phyloP scores from a whole-genome alignment of 345 rosid genomes.

The Mangifera indica region DNA sequence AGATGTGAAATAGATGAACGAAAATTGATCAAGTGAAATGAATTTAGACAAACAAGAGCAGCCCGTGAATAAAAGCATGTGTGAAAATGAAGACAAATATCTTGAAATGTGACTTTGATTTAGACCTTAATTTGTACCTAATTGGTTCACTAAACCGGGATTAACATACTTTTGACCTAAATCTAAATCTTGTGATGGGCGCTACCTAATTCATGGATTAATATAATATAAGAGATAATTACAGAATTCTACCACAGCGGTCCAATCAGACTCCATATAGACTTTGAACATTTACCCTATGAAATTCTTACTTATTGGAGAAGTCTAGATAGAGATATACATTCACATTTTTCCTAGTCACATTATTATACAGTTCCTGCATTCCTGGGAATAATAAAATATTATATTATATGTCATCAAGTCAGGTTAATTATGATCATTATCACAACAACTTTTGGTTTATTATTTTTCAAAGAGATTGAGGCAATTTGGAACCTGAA shows the following conservation, averaged over 20 bases:
- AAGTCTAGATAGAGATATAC: not conserved
- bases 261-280: no score
- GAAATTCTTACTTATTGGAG: not conserved
- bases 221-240: not conserved
- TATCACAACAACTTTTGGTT: no score
- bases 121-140: not conserved
- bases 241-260: not conserved
- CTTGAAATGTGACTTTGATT: not conserved
- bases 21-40: not conserved
- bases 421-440: no score
- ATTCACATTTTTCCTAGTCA: not conserved
- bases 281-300: not conserved
- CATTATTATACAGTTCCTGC: not conserved
- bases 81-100: not conserved
- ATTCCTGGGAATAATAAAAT: not conserved
- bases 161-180: not conserved
- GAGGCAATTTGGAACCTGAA: no score
- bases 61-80: not conserved
- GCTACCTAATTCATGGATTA: not conserved
- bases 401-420: no score
- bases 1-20: no score
- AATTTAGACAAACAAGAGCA: not conserved
- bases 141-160: not conserved
- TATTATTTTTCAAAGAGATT: constrained; percentile 9
- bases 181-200: not conserved